A percentile compares a stretch with the other conserved stretches of the same genome.
Conservation (phyloP, 1,284 basidiomycete genomes). For the Phlebopus sp. region DNA sequence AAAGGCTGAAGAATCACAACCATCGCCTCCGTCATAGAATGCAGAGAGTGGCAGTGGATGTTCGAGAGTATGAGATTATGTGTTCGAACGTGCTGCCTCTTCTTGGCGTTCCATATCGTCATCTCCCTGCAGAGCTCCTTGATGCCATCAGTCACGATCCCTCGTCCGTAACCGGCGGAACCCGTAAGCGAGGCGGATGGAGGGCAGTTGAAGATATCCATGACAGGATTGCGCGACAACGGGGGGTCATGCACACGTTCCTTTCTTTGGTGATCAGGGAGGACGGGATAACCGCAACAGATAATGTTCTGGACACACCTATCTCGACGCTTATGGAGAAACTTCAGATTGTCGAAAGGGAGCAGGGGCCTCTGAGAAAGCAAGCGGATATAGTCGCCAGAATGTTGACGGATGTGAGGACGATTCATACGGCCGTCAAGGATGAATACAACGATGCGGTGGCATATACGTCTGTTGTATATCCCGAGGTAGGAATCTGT, state of each 20-base stretch:
- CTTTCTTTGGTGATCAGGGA: constrained; percentile 29
- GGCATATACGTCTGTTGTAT: constrained; percentile 67
- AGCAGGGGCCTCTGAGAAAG: constrained; percentile 38
- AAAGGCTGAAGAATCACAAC: constrained; percentile 57
- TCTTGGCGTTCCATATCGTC: constrained; percentile 44
- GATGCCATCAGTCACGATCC: constrained; percentile 75
- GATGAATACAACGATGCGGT: constrained; percentile 61
- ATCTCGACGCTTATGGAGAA: constrained; percentile 43
- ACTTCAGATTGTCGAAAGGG: constrained; percentile 42
- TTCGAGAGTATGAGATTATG: constrained; percentile 62
- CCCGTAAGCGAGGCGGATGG: constrained; percentile 57
- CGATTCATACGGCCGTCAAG: constrained; percentile 55
- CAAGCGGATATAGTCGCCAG: constrained; percentile 49
- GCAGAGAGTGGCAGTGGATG: constrained; percentile 55
- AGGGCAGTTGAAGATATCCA: constrained; percentile 72
- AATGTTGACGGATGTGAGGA: constrained; percentile 50
- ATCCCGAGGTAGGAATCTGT: constrained; percentile 63
- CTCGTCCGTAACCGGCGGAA: constrained; percentile 61
- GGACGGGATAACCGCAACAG: constrained; percentile 23
- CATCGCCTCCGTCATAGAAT: constrained; percentile 61
- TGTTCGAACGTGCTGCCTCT: constrained; percentile 48
- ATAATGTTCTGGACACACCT: constrained; percentile 52
- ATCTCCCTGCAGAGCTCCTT: constrained; percentile 59
- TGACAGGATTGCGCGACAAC: constrained; percentile 55
- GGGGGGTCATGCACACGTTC: constrained; percentile 52